A percentile compares a stretch with the other conserved stretches of the same genome.
Evolutionary conservation across 305 asterid species (phyloP).

Genomic region (Fraxinus ornus): DNA sequence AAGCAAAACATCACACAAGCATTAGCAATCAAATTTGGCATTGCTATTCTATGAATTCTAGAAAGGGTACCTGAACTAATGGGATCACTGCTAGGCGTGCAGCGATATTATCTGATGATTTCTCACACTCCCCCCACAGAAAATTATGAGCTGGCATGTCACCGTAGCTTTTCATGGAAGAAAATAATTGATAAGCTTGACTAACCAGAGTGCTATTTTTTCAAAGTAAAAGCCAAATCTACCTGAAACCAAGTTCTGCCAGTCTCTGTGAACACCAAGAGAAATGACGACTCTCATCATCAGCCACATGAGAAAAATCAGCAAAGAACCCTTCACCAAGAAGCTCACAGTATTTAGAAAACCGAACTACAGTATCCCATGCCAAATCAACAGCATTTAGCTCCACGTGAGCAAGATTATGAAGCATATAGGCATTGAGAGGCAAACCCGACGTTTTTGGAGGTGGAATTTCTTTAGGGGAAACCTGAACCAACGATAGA

Average conservation of each 20-base stretch:
- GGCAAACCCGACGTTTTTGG: constrained; percentile 74
- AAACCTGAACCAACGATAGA: constrained; percentile 52
- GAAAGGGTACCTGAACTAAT: constrained; percentile 68
- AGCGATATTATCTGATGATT: constrained; percentile 72
- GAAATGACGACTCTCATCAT: constrained; percentile 95
- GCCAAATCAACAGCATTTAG: constrained; percentile 98
- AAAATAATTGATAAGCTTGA: constrained; percentile 23
- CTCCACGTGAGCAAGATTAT: constrained; percentile 95
- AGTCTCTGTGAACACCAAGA: constrained; percentile 94
- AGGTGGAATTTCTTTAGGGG: constrained; percentile 84
- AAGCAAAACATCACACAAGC: neutral
- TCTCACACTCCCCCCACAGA: constrained; percentile 93
- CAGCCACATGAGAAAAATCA: constrained; percentile 95
- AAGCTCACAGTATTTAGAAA: constrained; percentile 63
- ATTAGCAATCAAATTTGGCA: neutral
- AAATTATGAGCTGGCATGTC: constrained; percentile 95
- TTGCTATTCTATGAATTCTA: neutral
- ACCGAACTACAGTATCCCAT: constrained; percentile 97
- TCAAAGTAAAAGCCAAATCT: constrained; percentile 14
- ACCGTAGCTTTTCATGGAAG: constrained; percentile 57
- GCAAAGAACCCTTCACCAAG: constrained; percentile 89
- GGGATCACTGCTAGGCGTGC: constrained; percentile 95
- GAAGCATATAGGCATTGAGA: constrained; percentile 91
- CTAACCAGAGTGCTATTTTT: constrained; percentile 17
- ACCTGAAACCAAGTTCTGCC: constrained; percentile 89